Evolutionary conservation across 2,329 filamentous ascomycete genomes (phyloP), one percentile per base, ranked within the genome.

Genomic region (Apiospora rasikravindrae): DNA sequence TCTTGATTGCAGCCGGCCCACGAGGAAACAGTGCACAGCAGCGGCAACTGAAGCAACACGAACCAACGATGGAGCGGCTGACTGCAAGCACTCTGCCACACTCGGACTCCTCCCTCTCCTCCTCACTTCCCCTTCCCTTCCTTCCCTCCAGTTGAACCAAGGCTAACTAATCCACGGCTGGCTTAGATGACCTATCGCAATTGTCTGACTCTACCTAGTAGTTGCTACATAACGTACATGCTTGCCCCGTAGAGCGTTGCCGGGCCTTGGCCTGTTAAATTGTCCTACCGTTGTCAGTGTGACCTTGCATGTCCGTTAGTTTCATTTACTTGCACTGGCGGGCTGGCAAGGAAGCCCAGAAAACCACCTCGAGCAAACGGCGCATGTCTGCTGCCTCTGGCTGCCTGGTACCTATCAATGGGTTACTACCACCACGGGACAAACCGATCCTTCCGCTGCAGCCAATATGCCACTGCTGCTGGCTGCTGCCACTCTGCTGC

Each of bases 21-120:
- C 57, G 57, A 64, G 57, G 57, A 64, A 64, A 64, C 57, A 64
- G 67, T 69, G 67, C 67, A 69, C 67, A 45, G 67, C 67, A 69
- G 67, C 67, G 67, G 67, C 67, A 45, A 42, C 67, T 69, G 49
- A 49, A 49, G 67, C 44, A 49, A 37, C 67, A 45, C 26, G 44
- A 45, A 44, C 44, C 44, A 45, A 45, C 67, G 26, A 49, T 24
- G 57, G 57, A 40, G 57, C 57, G 57, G 57, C 57, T 64, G 57
- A 40, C 57, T 64, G 67, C 67, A 69, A 69, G 16, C 67, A 49
- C 47, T 24, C 42, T 26, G 66, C 42, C 66, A 45, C 40, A 37
- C 42, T 68, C 33, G 66, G 64, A 45, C 37, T 68, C 24, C 42
- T 22, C 4, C 8, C 2, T 40, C 37, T 68, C 24, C 42, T 22